Conservation (phyloP, 257 asterid species). For the Oldenlandia corymbosa region DNA sequence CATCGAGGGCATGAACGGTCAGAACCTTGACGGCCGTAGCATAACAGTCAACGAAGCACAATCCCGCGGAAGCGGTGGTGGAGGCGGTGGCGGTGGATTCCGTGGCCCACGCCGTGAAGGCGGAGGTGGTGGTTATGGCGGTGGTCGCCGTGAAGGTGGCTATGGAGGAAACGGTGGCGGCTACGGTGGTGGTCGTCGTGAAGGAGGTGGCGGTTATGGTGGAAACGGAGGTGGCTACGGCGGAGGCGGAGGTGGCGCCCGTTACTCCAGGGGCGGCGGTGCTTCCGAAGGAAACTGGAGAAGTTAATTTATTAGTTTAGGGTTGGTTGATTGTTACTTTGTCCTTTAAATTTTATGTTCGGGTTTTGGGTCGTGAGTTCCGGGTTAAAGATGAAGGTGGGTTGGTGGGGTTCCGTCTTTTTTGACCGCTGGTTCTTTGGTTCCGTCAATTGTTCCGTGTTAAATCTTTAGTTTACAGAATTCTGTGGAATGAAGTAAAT, state of each 20-base stretch:
- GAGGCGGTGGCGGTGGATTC: constrained; percentile 20
- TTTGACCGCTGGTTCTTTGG: constrained; percentile 1
- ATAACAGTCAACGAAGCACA: constrained; percentile 95
- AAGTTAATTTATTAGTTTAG: constrained; percentile 18
- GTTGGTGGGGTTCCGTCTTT: neutral
- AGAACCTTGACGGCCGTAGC: constrained; percentile 73
- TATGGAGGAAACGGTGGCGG: constrained; percentile 25
- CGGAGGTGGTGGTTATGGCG: constrained; percentile 18
- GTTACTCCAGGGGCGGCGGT: constrained; percentile 27
- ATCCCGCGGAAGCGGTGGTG: constrained; percentile 65
- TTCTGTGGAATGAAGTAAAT: constrained; percentile 14
- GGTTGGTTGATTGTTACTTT: neutral
- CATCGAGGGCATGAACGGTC: constrained; percentile 80
- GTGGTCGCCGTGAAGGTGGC: constrained; percentile 26
- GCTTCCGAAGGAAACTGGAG: constrained; percentile 58
- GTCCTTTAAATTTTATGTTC: neutral
- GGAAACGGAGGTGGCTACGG: constrained; percentile 28
- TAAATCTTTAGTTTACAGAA: neutral
- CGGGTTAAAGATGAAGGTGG: neutral
- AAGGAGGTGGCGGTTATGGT: constrained; percentile 20
- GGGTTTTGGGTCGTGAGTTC: neutral
- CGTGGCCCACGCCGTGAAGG: constrained; percentile 16
- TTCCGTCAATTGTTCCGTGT: neutral
- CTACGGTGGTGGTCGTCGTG: constrained; percentile 30
- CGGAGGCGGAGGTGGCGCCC: constrained; percentile 25